Base-by-base conservation (phyloP, 768 basidiomycete genomes). In the Candolleomyces efflorescens region DNA sequence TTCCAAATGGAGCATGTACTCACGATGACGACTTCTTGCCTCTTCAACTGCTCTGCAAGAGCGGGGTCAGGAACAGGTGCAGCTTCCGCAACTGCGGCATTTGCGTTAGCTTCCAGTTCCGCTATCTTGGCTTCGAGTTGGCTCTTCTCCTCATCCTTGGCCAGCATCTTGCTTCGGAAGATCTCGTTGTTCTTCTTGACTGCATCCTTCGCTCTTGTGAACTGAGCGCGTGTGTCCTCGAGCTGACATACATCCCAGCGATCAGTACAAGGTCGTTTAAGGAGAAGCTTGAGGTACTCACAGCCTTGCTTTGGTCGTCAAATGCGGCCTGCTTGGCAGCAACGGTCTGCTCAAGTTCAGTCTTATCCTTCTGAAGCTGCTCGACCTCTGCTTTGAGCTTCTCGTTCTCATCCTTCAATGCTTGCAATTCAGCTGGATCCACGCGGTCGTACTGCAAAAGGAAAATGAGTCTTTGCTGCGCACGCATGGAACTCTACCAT, bases 391-490 rank as follows among this genome's bases (percentile, higher is more conserved):
- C 55, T 62, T 83, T 83, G 54, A 89, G 60, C 15, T 62, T 69
- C 54, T 82, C 80, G 9, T 89, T 80, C 66, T 92, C 86, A 22
- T 89, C 87, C 69, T 86, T 90, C 54, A 94, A 77, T 6, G 81
- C 78, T 65, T 92, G 89, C 38, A 94, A 76, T 65, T 94, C 92
- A 2, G 87, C 84, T 17, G 92, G 92, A 67, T 94, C 92, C 62
- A 91, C 87, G 46, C 92, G 89, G 63, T 94, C 91, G 65, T 93
- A 93, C 89, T 92, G 60, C 3, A 27, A 36, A 18, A 26, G 4
- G 3, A 10, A 23, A 12, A 36, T 56, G 11, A 53, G 43, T 24
- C n/a, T 51, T n/a, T 38, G 7, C 18, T 18, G 10, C 7, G 18
- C 45, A 11, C 54, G 45, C 5, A 5, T 13, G 20, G 24, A 27